Evolutionary conservation across 2,329 filamentous ascomycete genomes (phyloP).

Genomic region (Ophiostoma himal-ulmi): DNA sequence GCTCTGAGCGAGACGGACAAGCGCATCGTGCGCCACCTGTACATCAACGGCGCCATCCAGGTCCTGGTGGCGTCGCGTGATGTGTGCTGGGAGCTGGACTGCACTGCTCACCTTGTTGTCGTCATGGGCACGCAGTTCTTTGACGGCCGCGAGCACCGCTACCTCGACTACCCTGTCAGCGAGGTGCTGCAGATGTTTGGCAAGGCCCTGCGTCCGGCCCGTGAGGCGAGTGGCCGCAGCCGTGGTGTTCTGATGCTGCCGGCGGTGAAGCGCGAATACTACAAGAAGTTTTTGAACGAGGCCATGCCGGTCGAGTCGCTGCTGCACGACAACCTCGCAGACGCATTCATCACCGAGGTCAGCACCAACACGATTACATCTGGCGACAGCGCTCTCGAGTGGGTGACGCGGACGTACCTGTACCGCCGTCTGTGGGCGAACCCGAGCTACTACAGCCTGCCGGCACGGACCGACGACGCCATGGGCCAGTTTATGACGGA

Average conservation of each 20-base stretch:
- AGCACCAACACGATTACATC: slow-evolving; percentile 94
- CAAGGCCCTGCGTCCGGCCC: slow-evolving; percentile 72
- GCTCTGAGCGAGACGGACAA: slow-evolving; percentile 84
- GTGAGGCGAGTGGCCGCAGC: slow-evolving; percentile 73
- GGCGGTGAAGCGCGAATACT: slow-evolving; percentile 90
- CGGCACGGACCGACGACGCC: slow-evolving; percentile 82
- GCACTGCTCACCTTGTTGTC: slow-evolving; percentile 81
- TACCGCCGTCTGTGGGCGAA: slow-evolving; percentile 92
- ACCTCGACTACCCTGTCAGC: slow-evolving; percentile 90
- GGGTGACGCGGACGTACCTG: slow-evolving; percentile 98
- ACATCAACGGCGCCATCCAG: slow-evolving; percentile 81
- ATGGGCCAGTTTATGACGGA: slow-evolving; percentile 93
- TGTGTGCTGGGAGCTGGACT: slow-evolving; percentile 92
- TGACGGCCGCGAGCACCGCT: slow-evolving; percentile 92
- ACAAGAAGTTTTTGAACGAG: slow-evolving; percentile 97
- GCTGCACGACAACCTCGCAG: slow-evolving; percentile 83
- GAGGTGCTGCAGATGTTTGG: slow-evolving; percentile 98
- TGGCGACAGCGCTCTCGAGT: slow-evolving; percentile 94
- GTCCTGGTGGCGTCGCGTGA: slow-evolving; percentile 72
- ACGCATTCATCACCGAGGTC: slow-evolving; percentile 95
- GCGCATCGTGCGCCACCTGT: slow-evolving; percentile 88
- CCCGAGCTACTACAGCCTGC: slow-evolving; percentile 90
- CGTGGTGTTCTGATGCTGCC: slow-evolving; percentile 96
- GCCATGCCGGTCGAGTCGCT: slow-evolving; percentile 93
- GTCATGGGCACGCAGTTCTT: slow-evolving; percentile 99